Evolutionary conservation across 129 eudicot genomes (phyloP), one percentile per base, ranked within the genome.

Genomic region (Silybum marianum): DNA sequence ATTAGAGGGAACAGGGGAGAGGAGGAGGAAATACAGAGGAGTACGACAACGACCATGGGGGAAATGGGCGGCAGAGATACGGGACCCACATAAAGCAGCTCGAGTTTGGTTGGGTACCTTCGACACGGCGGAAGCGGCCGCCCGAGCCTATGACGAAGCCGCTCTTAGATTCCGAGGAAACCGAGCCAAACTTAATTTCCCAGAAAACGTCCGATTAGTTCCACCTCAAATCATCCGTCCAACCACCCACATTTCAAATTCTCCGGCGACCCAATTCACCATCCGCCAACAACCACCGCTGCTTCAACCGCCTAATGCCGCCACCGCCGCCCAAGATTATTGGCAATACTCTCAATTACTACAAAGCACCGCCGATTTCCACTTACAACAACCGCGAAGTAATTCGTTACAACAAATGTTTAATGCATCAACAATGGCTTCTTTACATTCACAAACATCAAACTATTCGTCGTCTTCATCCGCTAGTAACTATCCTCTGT

Each of bases 21-120:
- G 89, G 73, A 80, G 89, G 73, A 77, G 94, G 36, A 86, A 86
- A 83, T 94, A 94, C 96, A 86, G 98, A 82, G 98, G 98, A 87
- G 98, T 94, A 9, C 80, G 98, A 30, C 98, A 94, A 22, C 82
- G 98, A 3, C 98, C 98, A 21, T 94, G 98, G 98, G 98, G 98
- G 9, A 94, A 94, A 88, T 94, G 98, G 98, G 98, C 98, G 0
- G 97, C 97, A 3, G 98, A 94, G 26, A 94, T 94, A 46, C 82
- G 98, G 19, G 98, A 94, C 82, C 98, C 98, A 30, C 97, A 92
- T 80, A 92, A 90, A 83, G 98, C 97, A 0, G 97, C 98, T 6
- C 76, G 97, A 12, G 97, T 92, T 0, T 92, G 97, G 97, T 65
- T 92, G 72, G 97, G 97, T n/a, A 95, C 98, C 21, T 92, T 92